Evolutionary conservation across 139 green algal genomes (phyloP), one percentile per base, ranked within the genome.

Genomic region (Volvox reticuliferus): DNA sequence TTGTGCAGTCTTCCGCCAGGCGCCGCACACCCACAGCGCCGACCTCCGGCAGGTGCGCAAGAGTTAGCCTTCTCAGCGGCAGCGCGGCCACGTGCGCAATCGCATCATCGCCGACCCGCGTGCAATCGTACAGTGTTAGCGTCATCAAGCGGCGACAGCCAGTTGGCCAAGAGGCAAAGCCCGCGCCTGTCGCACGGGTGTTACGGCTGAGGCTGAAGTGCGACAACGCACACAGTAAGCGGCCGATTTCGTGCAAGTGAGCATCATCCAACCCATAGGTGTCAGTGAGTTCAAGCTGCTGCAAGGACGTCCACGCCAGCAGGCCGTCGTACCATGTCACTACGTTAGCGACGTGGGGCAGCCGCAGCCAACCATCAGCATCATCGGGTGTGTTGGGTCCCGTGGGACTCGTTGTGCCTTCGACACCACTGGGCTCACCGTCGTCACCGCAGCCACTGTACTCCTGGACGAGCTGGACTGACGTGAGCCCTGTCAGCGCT

Each of bases 131-230:
- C 86, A 90, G 16, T 0, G 30, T 28, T 0, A 90, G 24, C 9
- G 50, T 3, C 19, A 44, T 44, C 30, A 90, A 75, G 1, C 1
- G 20, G 73, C 30, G 9, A 44, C 73, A 83, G 50, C 50, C 71
- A n/a, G 20, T 32, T n/a, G 50, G 50, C 86, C 86, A 90, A 22
- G 73, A 65, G 50, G 73, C 44, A 3, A 90, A 63, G n/a, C 86
- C 86, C 12, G 12, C 50, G 30, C 86, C 86, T 21, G 73, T 84
- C 26, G 67, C 44, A 2, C 50, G 50, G 24, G 30, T 12, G 50
- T 35, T 76, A 75, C 86, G 73, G 73, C 73, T 84, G 30, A 90
- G 50, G 71, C 50, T 44, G 30, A 90, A 76, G 73, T 84, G 24
- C 50, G 73, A n/a, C 21, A 90, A 32, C 9, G 14, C 24, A 2